These are phyloP conservation scores for Albatrellus ellisii DNA, from an alignment of 768 basidiomycete genomes.

Conservation along the genomic window DNA sequence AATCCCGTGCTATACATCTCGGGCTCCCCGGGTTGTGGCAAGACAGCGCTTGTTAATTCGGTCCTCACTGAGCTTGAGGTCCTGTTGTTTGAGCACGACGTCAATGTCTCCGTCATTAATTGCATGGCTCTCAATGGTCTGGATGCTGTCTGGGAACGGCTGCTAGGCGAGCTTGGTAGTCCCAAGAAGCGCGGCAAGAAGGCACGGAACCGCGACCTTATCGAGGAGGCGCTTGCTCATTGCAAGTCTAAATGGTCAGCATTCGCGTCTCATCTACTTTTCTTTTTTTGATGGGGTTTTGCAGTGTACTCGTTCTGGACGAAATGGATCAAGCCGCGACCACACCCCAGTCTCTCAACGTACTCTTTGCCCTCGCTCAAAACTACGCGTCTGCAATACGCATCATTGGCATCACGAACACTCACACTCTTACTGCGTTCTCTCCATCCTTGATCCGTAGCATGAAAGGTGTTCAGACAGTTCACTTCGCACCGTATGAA, in stretches of 20 bases:
- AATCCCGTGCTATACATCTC: constrained; percentile 70
- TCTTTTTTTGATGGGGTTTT: neutral
- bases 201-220: constrained; percentile 22
- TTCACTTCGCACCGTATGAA: constrained; percentile 76
- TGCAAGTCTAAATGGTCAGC: constrained; percentile 40
- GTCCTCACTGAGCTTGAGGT: constrained; percentile 32
- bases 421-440: constrained; percentile 66
- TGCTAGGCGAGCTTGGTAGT: constrained; percentile 41
- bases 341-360: constrained; percentile 39
- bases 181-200: constrained; percentile 28
- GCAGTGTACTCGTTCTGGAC: constrained; percentile 68
- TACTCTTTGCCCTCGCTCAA: constrained; percentile 59
- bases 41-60: constrained; percentile 73
- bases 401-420: constrained; percentile 80
- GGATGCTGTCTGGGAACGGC: constrained; percentile 57
- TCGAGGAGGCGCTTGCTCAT: constrained; percentile 32
- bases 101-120: constrained; percentile 49
- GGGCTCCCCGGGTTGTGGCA: constrained; percentile 87
- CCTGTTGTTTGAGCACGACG: constrained; percentile 22
- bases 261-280: neutral
- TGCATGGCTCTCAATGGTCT: constrained; percentile 67
- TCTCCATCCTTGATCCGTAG: constrained; percentile 22
- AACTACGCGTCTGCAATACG: constrained; percentile 40
- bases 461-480: constrained; percentile 32
- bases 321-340: constrained; percentile 76